These are phyloP conservation scores for Trichosporon sp. DNA, from an alignment of 1,284 basidiomycete genomes.

Conservation along the genomic window DNA sequence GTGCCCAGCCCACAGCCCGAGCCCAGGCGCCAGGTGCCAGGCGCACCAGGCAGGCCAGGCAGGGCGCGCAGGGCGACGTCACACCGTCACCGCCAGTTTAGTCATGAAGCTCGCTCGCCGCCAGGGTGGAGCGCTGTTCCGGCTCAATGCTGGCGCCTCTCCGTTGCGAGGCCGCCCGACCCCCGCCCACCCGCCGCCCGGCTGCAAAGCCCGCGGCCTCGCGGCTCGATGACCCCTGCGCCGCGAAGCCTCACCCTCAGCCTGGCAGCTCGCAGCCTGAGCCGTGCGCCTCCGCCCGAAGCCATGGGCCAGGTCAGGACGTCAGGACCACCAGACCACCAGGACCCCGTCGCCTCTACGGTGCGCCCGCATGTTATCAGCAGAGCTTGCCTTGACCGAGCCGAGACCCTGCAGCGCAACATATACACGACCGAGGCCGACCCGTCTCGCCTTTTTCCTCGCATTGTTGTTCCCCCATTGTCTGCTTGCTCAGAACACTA, in stretches of 20 bases:
- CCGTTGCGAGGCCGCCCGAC: not conserved
- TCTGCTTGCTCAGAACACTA: not conserved
- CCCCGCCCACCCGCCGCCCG: too few relatives aligned
- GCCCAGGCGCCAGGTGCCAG: too few relatives aligned
- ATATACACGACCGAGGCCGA: not conserved
- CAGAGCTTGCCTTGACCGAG: not conserved
- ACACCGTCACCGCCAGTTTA: not conserved
- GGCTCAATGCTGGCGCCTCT: not conserved
- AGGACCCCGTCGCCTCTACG: not conserved
- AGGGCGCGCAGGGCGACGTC: not conserved
- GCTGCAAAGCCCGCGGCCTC: not conserved
- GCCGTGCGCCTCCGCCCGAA: not conserved
- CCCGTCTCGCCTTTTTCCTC: not conserved
- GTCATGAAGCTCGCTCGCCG: not conserved
- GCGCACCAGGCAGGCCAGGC: too few relatives aligned
- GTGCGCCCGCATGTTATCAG: not conserved
- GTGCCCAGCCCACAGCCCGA: too few relatives aligned
- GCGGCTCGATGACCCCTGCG: not conserved
- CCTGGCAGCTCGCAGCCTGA: not conserved
- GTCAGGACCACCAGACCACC: too few relatives aligned
- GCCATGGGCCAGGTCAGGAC: not conserved
- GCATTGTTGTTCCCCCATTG: not conserved
- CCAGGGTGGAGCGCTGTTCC: not conserved
- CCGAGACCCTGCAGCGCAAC: not conserved
- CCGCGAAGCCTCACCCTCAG: too few relatives aligned